phyloP scores from a whole-genome alignment of 495 filamentous ascomycete species.

The Aspergillus biplanus region DNA sequence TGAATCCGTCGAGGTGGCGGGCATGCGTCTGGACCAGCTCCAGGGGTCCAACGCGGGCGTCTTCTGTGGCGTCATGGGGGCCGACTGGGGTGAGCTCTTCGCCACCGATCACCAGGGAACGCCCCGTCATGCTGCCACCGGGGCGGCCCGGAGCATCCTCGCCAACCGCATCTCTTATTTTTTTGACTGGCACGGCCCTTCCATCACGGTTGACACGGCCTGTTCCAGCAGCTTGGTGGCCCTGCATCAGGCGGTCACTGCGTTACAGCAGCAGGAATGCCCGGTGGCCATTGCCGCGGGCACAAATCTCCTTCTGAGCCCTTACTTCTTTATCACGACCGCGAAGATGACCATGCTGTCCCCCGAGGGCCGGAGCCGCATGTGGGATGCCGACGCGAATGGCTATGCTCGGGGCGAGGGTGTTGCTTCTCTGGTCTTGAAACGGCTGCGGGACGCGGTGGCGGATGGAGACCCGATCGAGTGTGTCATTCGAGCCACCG shows the following conservation, averaged over 20 bases:
- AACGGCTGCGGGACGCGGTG: constrained; percentile 41
- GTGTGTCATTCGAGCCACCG: constrained; percentile 46
- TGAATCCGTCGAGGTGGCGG: constrained; percentile 47
- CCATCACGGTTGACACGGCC: constrained; percentile 55
- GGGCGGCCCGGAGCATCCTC: constrained; percentile 42
- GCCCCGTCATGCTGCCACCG: constrained; percentile 42
- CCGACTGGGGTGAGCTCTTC: constrained; percentile 47
- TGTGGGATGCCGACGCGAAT: constrained; percentile 40
- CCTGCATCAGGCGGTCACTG: constrained; percentile 41
- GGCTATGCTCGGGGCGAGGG: constrained; percentile 42
- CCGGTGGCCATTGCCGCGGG: constrained; percentile 4
- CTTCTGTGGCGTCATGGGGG: constrained; percentile 42
- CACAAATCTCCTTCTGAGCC: constrained; percentile 38
- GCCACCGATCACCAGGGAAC: no score
- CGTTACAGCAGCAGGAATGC: constrained; percentile 19
- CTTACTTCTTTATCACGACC: constrained; percentile 31
- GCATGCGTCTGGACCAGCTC: constrained; percentile 46
- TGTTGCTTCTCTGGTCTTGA: constrained; percentile 41
- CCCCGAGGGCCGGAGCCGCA: constrained; percentile 36
- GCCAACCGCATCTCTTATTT: constrained; percentile 43
- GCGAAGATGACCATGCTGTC: constrained; percentile 34
- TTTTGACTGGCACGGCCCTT: constrained; percentile 32
- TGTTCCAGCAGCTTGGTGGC: constrained; percentile 49
- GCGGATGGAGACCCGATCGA: constrained; percentile 42
- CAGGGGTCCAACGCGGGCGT: constrained; percentile 50